These are phyloP conservation scores for Podosphaera xanthii DNA, from an alignment of 2,329 filamentous ascomycete genomes.

Conservation along the genomic window DNA sequence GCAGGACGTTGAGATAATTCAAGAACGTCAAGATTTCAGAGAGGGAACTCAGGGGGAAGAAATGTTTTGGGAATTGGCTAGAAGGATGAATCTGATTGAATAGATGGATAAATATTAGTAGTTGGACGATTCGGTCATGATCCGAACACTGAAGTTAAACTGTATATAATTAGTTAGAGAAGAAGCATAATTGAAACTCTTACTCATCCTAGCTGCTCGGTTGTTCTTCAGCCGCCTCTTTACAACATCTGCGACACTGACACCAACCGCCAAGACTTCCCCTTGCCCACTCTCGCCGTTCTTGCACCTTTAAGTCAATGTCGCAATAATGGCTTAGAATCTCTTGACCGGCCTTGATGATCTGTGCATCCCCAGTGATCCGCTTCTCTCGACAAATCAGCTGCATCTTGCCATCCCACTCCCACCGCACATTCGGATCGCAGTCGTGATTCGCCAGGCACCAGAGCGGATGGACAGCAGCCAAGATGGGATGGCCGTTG, in stretches of 20 bases:
- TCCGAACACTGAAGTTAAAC: background rate
- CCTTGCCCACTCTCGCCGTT: conserved; percentile 69
- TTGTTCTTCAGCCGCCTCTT: conserved; percentile 31
- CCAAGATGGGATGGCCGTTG: conserved; percentile 71
- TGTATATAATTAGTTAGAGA: background rate
- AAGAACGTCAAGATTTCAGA: conserved; percentile 3
- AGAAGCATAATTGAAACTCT: no score
- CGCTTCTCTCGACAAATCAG: conserved; percentile 39
- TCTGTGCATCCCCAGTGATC: conserved; percentile 29
- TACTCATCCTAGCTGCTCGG: no score
- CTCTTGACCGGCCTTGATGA: conserved; percentile 60
- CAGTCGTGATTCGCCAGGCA: conserved; percentile 93
- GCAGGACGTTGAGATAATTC: conserved; percentile 9
- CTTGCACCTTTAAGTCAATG: conserved; percentile 49
- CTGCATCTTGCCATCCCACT: conserved; percentile 64
- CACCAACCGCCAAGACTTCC: conserved; percentile 79
- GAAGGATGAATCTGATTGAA: background rate
- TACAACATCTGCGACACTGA: conserved; percentile 61
- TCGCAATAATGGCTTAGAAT: conserved; percentile 92
- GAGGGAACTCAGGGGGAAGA: background rate
- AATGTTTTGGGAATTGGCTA: background rate
- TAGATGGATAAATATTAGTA: background rate
- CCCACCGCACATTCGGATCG: conserved; percentile 84
- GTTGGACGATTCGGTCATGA: background rate
- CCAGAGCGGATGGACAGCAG: conserved; percentile 87